phyloP scores from a whole-genome alignment of 1,284 basidiomycete species.

The Apiotrichum sp. region DNA sequence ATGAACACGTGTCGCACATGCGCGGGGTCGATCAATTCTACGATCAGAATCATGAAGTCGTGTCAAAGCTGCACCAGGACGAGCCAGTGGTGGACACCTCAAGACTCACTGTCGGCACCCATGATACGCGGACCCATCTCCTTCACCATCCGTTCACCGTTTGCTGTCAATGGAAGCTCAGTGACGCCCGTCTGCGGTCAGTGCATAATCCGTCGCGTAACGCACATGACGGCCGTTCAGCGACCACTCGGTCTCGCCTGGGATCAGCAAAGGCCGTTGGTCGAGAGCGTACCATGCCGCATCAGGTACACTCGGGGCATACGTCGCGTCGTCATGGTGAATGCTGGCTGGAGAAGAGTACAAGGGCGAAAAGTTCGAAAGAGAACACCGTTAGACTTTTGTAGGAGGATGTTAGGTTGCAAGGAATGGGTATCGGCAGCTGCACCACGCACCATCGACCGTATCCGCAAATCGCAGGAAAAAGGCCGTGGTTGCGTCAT shows the following conservation, averaged over 20 bases:
- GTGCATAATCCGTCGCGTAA: too few relatives aligned
- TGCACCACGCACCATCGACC: too few relatives aligned
- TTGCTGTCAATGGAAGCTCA: conserved; percentile 78
- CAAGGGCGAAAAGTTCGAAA: background rate
- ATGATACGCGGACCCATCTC: conserved; percentile 62
- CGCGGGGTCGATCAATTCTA: conserved; percentile 71
- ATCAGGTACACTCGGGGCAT: conserved; percentile 49
- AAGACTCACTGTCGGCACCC: conserved; percentile 64
- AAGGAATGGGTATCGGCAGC: too few relatives aligned
- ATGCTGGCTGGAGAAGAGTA: too few relatives aligned
- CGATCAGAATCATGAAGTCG: too few relatives aligned
- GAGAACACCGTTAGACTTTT: too few relatives aligned
- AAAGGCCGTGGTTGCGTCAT: too few relatives aligned
- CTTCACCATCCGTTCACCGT: conserved; percentile 68
- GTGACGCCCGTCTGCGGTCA: conserved; percentile 66
- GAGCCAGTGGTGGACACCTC: too few relatives aligned
- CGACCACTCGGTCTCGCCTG: conserved; percentile 93
- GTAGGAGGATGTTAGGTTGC: too few relatives aligned
- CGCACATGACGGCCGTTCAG: conserved; percentile 52
- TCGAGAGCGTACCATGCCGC: conserved; percentile 33
- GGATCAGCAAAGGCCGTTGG: background rate
- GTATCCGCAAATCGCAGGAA: too few relatives aligned
- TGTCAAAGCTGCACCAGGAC: too few relatives aligned
- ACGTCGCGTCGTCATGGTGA: conserved; percentile 18
- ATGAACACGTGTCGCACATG: conserved; percentile 71